Evolutionary conservation across 2,329 filamentous ascomycete genomes (phyloP).

Genomic region (Fusarium tuaranense): DNA sequence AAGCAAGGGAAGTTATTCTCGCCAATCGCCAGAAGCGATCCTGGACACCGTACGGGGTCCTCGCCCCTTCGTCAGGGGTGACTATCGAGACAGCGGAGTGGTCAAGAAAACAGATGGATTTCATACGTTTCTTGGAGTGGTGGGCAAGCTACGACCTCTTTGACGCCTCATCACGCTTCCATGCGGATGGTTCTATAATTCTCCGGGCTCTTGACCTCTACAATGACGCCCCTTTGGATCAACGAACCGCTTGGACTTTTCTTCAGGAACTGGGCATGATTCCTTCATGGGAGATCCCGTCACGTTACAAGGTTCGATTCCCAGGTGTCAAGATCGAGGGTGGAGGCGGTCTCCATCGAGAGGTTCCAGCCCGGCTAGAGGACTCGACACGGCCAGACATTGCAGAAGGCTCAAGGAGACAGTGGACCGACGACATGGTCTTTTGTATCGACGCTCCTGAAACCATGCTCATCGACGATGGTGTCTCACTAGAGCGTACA

Average conservation of each 20-base stretch:
- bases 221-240: conserved; percentile 53
- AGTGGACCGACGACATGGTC: conserved; percentile 69
- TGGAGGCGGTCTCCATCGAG: conserved; percentile 56
- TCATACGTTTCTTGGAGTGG: conserved; percentile 76
- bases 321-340: conserved; percentile 60
- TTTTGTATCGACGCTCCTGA: conserved; percentile 79
- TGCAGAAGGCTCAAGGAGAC: conserved; percentile 64
- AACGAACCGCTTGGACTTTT: conserved; percentile 70
- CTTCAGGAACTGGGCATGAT: conserved; percentile 81
- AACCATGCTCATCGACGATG: conserved; percentile 83
- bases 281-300: conserved; percentile 76
- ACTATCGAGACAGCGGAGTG: conserved; percentile 41
- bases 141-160: conserved; percentile 73
- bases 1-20: conserved; percentile 63
- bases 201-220: conserved; percentile 74
- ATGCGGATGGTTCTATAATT: conserved; percentile 73
- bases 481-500: conserved; percentile 76
- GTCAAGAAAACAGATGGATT: conserved; percentile 53
- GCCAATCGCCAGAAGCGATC: conserved; percentile 61
- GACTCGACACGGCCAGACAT: conserved; percentile 56
- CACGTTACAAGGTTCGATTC: conserved; percentile 70
- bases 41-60: conserved; percentile 63
- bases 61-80: conserved; percentile 44
- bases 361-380: conserved; percentile 46
- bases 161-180: conserved; percentile 61